Evolutionary conservation across 1,139 yeast genomes (phyloP), one percentile per base, ranked within the genome.

Genomic region (Kodamaea derodonti): DNA sequence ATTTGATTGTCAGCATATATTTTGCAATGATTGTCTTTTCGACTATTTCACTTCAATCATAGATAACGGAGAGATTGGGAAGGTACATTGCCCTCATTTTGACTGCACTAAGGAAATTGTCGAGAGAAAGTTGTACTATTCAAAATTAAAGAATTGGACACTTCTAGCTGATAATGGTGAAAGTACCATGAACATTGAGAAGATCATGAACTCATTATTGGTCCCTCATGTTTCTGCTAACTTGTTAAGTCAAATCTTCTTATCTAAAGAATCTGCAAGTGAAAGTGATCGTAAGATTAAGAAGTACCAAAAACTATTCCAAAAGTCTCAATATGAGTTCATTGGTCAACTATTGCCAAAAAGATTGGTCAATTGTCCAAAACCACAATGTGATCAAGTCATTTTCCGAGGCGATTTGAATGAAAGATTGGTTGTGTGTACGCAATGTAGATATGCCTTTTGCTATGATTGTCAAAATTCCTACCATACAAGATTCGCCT

Each of bases 401-500:
- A 61, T 75, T 36, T 58, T 77, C 38, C 56, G 79, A 40, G 64
- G 66, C 36, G 60, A 77, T 40, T 56, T 70, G n/a, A 72, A 69
- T 35, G 78, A 74, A 12, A 57, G 68, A n/a, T 56, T 81, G 40
- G 68, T 78, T 7, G 63, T 72, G 13, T 81, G 90, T 45, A 59
- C 67, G 0, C 45, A 52, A 8, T 81, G 87, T 51, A 54, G 60
- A 11, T 66, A 72, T 47, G 81, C 84, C 2, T 81, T 78, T 47
- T 81, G 88, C 49, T 65, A 66, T 41, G 67, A 65, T 24, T 81
- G 88, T 51, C 56, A 66, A 11, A 78, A 74, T 42, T 75, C 84
- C 2, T 80, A 84, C 81, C 90, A 81, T 54, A 84, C 85, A 2
- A 58, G 69, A 14, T 69, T 62, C 37, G 70, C 72, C 35, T 47